Evolutionary conservation across 352 stramenopile genomes (phyloP), one percentile per base, ranked within the genome.

Genomic region (Globisporangium apiculatum): DNA sequence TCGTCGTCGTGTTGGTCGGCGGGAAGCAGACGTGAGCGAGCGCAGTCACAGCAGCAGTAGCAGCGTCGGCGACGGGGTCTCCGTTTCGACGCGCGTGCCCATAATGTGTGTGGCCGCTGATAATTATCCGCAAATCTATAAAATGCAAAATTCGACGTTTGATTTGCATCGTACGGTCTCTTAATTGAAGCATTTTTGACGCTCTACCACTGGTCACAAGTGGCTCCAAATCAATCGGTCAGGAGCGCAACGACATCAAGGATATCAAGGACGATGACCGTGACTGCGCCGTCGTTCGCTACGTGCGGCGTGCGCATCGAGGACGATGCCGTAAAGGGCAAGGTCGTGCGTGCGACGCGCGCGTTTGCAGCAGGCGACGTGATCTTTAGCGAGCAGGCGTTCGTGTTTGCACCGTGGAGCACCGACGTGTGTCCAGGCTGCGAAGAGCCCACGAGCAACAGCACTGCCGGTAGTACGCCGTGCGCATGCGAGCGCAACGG

Each of bases 381-480:
- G 37, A 84, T 91, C 54, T 91, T 91, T 64, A 78, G 71, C 54
- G 82, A 91, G 61, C 57, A 84, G 58, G 79, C 82, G 24, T 89
- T 91, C 58, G 82, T 89, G 50, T 82, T 69, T 56, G 82, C 79
- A 11, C 60, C 75, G 8, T 91, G 82, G 81, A 83, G 70, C 62
- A 86, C 73, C 14, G 73, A 86, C 42, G 62, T 88, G 38, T 89
- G 78, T 55, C 67, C 74, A 9, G 62, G 53, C 40, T 87, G 79
- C 46, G 78, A 89, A 43, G 69, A 86, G 58, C 67, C 62, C 3
- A 55, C 64, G 50, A 69, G 60, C 43, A 48, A 71, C 11, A 49
- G 35, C 8, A 24, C 14, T 3, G 58, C 62, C 24, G 24, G 24
- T 51, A 57, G 66, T 0, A 31, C 59, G 9, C 41, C 60, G 35